Evolutionary conservation across 805 yeast species (phyloP).

Genomic region (Starmerella apicola): DNA sequence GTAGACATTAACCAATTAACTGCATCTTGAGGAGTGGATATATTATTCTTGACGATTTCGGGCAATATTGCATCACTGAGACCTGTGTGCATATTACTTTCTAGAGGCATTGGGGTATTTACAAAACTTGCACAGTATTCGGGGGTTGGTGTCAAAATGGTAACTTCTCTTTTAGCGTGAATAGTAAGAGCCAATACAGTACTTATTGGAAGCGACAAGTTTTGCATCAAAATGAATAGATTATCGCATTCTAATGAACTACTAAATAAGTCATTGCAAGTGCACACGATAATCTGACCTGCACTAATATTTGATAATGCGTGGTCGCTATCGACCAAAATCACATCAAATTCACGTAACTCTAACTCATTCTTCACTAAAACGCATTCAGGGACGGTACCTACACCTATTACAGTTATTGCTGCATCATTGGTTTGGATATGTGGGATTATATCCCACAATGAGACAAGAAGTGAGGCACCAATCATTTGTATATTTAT

Average conservation of each 20-base stretch:
- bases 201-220: background rate
- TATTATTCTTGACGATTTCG: constrained; percentile 57
- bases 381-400: background rate
- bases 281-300: background rate
- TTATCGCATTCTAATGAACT: background rate
- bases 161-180: constrained; percentile 28
- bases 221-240: background rate
- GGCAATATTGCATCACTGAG: constrained; percentile 58
- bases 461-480: constrained; percentile 30
- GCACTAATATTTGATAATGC: too few species aligned
- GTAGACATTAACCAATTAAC: constrained; percentile 84
- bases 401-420: background rate
- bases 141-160: constrained; percentile 48
- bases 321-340: background rate
- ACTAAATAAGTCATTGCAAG: background rate
- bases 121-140: constrained; percentile 62
- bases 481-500: constrained; percentile 37
- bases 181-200: constrained; percentile 31
- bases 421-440: background rate
- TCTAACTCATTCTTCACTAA: background rate
- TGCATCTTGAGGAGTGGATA: constrained; percentile 66
- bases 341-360: background rate
- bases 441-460: constrained; percentile 1
- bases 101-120: constrained; percentile 66
- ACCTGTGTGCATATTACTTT: constrained; percentile 50